phyloP scores from a whole-genome alignment of 1,139 yeast genomes.

The Blastobotrys ciferrii region DNA sequence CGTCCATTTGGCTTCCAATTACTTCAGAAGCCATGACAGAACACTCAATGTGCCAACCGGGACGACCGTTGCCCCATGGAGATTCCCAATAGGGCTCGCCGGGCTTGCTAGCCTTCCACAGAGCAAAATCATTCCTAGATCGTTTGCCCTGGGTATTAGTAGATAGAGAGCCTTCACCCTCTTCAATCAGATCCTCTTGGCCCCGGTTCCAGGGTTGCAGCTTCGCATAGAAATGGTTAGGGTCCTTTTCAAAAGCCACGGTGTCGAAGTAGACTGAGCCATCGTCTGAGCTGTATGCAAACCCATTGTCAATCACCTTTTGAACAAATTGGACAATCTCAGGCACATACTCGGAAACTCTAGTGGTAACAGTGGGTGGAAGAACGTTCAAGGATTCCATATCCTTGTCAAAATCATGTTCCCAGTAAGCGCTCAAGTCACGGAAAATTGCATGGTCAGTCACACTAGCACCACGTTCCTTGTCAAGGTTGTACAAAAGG shows the following conservation, averaged over 20 bases:
- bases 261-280: slow-evolving; percentile 98
- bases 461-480: slow-evolving; percentile 66
- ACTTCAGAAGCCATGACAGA: slow-evolving; percentile 97
- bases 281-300: slow-evolving; percentile 67
- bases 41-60: slow-evolving; percentile 99
- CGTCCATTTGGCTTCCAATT: slow-evolving; percentile 80
- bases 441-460: slow-evolving; percentile 83
- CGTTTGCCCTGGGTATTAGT: slow-evolving; percentile 56
- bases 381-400: slow-evolving; percentile 83
- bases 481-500: slow-evolving; percentile 70
- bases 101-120: slow-evolving; percentile 95
- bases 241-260: slow-evolving; percentile 65
- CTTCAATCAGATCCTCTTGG: slow-evolving; percentile 77
- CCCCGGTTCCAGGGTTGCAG: slow-evolving; percentile 98
- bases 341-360: slow-evolving; percentile 97
- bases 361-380: slow-evolving; percentile 80
- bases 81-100: slow-evolving; percentile 98
- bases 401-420: slow-evolving; percentile 74
- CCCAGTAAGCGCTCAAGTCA: slow-evolving; percentile 87
- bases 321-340: slow-evolving; percentile 81
- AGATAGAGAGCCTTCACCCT: slow-evolving; percentile 90
- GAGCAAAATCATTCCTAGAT: slow-evolving; percentile 83
- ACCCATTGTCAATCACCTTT: slow-evolving; percentile 72
- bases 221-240: slow-evolving; percentile 80
- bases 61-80: slow-evolving; percentile 97